phyloP scores from a whole-genome alignment of 768 basidiomycete genomes.

The Leucocoprinus birnbaumii region DNA sequence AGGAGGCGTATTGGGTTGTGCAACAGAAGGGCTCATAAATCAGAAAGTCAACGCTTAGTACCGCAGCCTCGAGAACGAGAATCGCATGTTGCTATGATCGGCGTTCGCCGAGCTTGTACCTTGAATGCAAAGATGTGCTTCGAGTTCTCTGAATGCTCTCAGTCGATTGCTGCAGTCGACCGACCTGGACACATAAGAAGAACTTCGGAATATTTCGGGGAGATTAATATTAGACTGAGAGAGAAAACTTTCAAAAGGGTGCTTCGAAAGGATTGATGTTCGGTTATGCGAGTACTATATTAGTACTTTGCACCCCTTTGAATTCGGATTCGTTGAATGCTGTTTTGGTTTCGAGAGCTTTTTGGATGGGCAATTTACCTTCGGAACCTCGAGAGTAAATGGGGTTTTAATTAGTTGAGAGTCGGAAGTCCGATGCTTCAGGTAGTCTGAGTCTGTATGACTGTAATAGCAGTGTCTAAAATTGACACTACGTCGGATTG shows the following conservation, averaged over 20 bases:
- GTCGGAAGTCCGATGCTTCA: neutral
- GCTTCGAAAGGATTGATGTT: too few species aligned
- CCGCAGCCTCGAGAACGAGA: neutral
- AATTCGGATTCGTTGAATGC: neutral
- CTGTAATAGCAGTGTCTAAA: too few species aligned
- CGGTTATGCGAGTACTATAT: too few species aligned
- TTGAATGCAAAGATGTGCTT: neutral
- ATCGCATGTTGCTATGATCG: conserved; percentile 4
- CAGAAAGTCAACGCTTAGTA: neutral
- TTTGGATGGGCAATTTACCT: neutral
- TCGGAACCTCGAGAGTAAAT: neutral
- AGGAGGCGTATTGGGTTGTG: neutral
- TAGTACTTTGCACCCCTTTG: too few species aligned
- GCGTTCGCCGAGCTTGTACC: neutral
- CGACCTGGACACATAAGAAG: neutral
- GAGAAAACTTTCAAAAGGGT: too few species aligned
- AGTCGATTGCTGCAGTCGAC: too few species aligned
- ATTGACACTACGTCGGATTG: too few species aligned
- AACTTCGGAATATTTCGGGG: neutral
- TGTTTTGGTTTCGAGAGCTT: too few species aligned
- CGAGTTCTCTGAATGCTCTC: neutral
- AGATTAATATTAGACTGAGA: neutral
- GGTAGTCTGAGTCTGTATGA: neutral
- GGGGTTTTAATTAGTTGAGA: neutral
- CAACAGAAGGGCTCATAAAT: neutral